Base-by-base conservation (phyloP, 192 early-diverging fungal species). In the Coemansia sp. region DNA sequence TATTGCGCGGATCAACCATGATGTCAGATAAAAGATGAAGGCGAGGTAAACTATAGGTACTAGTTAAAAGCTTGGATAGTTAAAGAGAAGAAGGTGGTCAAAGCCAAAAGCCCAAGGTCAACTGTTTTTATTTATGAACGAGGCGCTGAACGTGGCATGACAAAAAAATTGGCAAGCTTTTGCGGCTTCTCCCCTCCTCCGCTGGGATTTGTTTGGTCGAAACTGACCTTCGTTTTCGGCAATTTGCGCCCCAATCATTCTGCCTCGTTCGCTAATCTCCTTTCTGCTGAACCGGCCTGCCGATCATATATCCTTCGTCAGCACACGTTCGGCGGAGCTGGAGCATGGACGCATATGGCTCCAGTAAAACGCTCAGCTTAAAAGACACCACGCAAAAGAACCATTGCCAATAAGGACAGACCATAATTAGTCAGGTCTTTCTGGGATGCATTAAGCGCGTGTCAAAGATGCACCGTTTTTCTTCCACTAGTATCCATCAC, bases 1-100 rank as follows among this genome's bases (percentile, higher is more conserved):
- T 84, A 67, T 76, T 82, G 68, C 79, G 79, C 4, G 79, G 70
- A 67, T 82, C 79, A 39, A 73, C 66, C 69, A 68, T 77, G 32
- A 5, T 57, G 32, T 24, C 39, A 39, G 15, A n/a, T 45, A 45
- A n/a, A n/a, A 45, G 2, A 12, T 2, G 14, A n/a, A n/a, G 14
- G 41, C 14, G 9, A 41, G 14, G 14, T 15, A 35, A 35, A 23
- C 27, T 29, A 56, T 23, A 35, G n/a, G 5, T 17, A 57, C 23
- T 32, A 57, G 23, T 9, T 41, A 39, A 22, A 22, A 39, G 21
- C 12, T 38, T n/a, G 48, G 37, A 6, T 11, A 39, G n/a, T 10
- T 23, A 11, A 17, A 22, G 11, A 14, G 23, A 15, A 53, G 24
- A 45, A 53, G 51, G 32, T 35, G 32, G 32, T 35, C 32, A 35